A percentile compares a stretch with the other conserved stretches of the same genome.
These are phyloP conservation scores for Ceratorhiza oryzae-sativae DNA, from an alignment of 1,284 basidiomycete genomes.

Conservation along the genomic window DNA sequence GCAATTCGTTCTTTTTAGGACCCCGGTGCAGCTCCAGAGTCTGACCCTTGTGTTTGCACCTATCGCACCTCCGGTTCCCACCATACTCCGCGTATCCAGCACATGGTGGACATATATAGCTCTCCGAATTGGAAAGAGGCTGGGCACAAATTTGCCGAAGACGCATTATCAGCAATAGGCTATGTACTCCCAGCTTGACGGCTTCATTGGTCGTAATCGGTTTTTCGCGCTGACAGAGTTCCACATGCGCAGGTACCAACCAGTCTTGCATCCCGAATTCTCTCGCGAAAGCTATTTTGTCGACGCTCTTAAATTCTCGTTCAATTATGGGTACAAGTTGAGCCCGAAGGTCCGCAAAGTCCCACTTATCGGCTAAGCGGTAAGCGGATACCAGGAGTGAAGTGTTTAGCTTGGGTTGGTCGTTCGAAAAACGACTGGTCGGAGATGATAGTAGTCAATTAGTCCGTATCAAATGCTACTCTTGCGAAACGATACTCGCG, in stretches of 20 bases:
- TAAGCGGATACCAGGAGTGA: conserved; percentile 16
- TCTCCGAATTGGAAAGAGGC: too few relatives aligned
- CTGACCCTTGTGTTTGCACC: too few relatives aligned
- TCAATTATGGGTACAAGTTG: neutral
- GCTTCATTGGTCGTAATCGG: conserved; percentile 30
- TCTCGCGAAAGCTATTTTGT: conserved; percentile 53
- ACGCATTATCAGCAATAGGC: conserved; percentile 1
- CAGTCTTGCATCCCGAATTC: conserved; percentile 50
- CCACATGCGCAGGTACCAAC: conserved; percentile 26
- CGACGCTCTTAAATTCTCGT: conserved; percentile 48
- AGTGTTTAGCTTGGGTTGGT: neutral
- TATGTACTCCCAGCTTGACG: neutral
- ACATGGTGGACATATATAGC: too few relatives aligned
- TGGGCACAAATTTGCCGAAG: too few relatives aligned
- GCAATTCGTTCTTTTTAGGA: too few relatives aligned
- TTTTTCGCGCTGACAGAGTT: conserved; percentile 10
- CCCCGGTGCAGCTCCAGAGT: too few relatives aligned
- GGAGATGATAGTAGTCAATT: neutral
- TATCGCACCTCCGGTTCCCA: too few relatives aligned
- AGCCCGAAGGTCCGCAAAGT: conserved; percentile 4
- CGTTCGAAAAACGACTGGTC: neutral
- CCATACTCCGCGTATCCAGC: too few relatives aligned
- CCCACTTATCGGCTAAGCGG: conserved; percentile 22
- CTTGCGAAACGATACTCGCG: neutral
- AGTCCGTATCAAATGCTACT: too few relatives aligned